Percentiles rank a stretch among this genome's conserved stretches.
phyloP scores from a whole-genome alignment of 768 basidiomycete genomes.

The Phylloporus sp. region DNA sequence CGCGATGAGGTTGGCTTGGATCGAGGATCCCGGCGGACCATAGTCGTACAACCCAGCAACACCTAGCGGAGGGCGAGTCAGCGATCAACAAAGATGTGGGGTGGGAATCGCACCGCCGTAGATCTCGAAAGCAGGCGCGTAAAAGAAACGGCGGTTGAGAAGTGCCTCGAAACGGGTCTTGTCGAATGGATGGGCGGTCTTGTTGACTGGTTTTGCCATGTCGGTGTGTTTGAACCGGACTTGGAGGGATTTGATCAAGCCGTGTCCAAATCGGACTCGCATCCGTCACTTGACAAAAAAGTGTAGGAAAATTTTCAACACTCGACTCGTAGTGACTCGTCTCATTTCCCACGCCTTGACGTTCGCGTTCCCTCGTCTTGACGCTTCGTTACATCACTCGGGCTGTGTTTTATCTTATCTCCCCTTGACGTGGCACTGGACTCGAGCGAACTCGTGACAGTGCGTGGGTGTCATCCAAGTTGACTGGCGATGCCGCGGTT shows the following conservation, averaged over 20 bases:
- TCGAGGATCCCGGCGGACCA: constrained; percentile 90
- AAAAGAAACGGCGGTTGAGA: constrained; percentile 91
- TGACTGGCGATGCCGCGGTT: too few relatives aligned
- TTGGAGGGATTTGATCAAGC: background rate
- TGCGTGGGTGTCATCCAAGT: too few relatives aligned
- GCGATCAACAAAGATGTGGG: background rate
- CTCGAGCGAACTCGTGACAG: too few relatives aligned
- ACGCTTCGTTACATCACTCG: too few relatives aligned
- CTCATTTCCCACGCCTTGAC: too few relatives aligned
- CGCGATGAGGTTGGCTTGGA: constrained; percentile 94
- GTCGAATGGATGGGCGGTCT: constrained; percentile 81
- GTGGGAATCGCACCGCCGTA: constrained; percentile 69
- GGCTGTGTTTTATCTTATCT: too few relatives aligned
- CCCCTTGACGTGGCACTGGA: too few relatives aligned
- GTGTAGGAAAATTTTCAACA: background rate
- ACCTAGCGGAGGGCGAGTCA: constrained; percentile 36
- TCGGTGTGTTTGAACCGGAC: constrained; percentile 18
- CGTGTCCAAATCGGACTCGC: constrained; percentile 25
- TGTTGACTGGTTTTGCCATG: constrained; percentile 52
- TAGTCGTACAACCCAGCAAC: constrained; percentile 98
- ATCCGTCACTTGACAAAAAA: constrained; percentile 5
- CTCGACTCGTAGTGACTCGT: background rate
- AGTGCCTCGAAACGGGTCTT: constrained; percentile 80
- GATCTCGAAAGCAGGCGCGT: constrained; percentile 97
- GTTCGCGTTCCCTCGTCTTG: too few relatives aligned